A percentile compares a stretch with the other conserved stretches of the same genome.
These are phyloP conservation scores for Amanita pseudoporphyria DNA, from an alignment of 768 basidiomycete genomes.

Conservation along the genomic window DNA sequence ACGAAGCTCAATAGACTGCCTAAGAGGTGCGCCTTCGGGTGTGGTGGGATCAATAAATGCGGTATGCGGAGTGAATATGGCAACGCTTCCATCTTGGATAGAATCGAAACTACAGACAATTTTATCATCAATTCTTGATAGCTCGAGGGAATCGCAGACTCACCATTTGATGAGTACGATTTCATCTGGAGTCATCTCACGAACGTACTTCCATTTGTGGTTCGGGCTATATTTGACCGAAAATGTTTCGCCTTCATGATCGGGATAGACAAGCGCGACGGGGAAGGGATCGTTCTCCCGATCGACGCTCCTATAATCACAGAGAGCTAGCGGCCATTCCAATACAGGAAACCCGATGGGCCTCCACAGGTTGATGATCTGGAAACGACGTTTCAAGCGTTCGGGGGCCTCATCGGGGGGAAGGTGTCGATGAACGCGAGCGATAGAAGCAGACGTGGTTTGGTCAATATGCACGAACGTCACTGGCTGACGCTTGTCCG, in stretches of 20 bases:
- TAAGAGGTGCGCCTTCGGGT: constrained; percentile 28
- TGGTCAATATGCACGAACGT: constrained; percentile 42
- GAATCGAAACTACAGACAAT: constrained; percentile 26
- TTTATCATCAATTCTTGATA: not conserved
- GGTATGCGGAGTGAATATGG: constrained; percentile 40
- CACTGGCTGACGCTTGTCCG: constrained; percentile 36
- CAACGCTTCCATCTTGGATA: constrained; percentile 27
- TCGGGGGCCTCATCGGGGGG: constrained; percentile 33
- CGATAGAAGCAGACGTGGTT: constrained; percentile 31
- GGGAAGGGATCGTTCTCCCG: constrained; percentile 32
- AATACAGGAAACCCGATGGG: constrained; percentile 37
- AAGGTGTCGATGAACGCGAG: constrained; percentile 41
- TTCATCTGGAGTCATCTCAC: constrained; percentile 38
- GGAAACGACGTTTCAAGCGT: constrained; percentile 40
- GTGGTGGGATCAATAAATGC: constrained; percentile 37
- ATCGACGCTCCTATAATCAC: constrained; percentile 40
- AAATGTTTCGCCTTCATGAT: constrained; percentile 42
- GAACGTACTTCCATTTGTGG: constrained; percentile 43
- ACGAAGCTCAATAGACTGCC: constrained; percentile 14
- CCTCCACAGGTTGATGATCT: constrained; percentile 55
- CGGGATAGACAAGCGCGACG: constrained; percentile 35
- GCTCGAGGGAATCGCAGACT: constrained; percentile 5
- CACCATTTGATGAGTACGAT: constrained; percentile 47
- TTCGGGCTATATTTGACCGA: constrained; percentile 33
- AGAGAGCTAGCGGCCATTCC: constrained; percentile 43